phyloP scores from a whole-genome alignment of 768 basidiomycete genomes.

The Boletus rufocinnamomeus region DNA sequence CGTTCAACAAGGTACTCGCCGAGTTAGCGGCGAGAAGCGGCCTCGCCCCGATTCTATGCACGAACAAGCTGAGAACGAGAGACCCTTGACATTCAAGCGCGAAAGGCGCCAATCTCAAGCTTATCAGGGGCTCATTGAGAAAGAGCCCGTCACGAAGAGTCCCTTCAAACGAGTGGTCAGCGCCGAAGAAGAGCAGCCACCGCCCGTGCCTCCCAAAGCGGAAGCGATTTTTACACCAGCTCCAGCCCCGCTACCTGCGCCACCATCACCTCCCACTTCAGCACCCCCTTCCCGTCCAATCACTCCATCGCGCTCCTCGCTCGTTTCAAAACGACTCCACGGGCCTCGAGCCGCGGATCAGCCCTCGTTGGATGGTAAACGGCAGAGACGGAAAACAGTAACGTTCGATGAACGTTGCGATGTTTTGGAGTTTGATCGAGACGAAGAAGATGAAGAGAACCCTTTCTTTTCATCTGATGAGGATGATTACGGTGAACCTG shows the following conservation, averaged over 20 bases:
- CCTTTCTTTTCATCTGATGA: slow-evolving; percentile 46
- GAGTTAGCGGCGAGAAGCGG: slow-evolving; percentile 78
- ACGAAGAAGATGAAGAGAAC: slow-evolving; percentile 56
- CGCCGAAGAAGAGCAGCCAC: slow-evolving; percentile 33
- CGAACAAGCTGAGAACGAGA: slow-evolving; percentile 71
- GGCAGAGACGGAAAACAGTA: slow-evolving; percentile 72
- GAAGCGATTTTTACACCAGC: slow-evolving; percentile 8
- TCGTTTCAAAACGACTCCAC: slow-evolving; percentile 72
- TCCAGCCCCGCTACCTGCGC: slow-evolving; percentile 9
- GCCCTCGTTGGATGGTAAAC: slow-evolving; percentile 33
- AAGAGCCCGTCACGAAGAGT: slow-evolving; percentile 80
- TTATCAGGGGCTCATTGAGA: slow-evolving; percentile 71
- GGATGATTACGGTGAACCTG: slow-evolving; percentile 29
- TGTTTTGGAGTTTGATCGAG: slow-evolving; percentile 77
- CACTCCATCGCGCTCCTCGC: slow-evolving; percentile 55
- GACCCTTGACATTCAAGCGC: slow-evolving; percentile 67
- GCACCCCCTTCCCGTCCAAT: slow-evolving; percentile 44
- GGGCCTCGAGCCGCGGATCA: slow-evolving; percentile 67
- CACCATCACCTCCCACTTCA: slow-evolving; percentile 34
- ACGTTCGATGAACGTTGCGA: slow-evolving; percentile 80
- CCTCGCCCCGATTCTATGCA: slow-evolving; percentile 72
- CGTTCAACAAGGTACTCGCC: slow-evolving; percentile 33
- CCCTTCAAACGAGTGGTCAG: slow-evolving; percentile 57
- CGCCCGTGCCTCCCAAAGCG: slow-evolving; percentile 31
- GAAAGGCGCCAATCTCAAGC: slow-evolving; percentile 75